Base-by-base conservation (phyloP, 2,329 filamentous ascomycete species). In the Didymella glomerata region DNA sequence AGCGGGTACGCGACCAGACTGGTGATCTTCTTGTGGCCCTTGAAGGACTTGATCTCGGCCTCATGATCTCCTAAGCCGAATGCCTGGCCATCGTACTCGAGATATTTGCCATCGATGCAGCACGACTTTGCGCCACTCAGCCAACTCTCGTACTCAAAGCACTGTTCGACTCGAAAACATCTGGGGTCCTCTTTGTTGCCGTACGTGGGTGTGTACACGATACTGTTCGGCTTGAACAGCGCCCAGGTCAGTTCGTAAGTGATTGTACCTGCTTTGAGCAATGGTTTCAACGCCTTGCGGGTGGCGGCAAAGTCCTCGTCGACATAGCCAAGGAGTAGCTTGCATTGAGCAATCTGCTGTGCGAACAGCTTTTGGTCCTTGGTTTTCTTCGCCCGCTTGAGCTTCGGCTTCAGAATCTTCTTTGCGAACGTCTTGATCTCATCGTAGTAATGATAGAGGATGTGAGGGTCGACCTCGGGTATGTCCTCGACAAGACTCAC, bases 211-310 rank as follows among this genome's bases (percentile, higher is more conserved):
- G 89, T 81, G 73, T 90, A 94, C 1, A 87, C 89, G 20, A 96
- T 85, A 0, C 91, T 92, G 68, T 92, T 91, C 0, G 93, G 93
- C 71, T 95, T 96, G 84, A 90, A 96, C 3, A 97, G 79, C 0
- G 92, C 92, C 93, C 93, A 96, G 1, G 96, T 81, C 2, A 96
- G 83, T 57, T 97, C 92, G 67, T 93, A 97, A 0, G 92, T 96
- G 73, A 96, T 96, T 44, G 92, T 87, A 9, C 92, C 91, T 30
- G 89, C 90, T 63, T 92, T 86, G 2, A 96, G 81, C 78, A 97
- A 86, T 0, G 92, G 90, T 66, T 93, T 89, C 0, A 97, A 83
- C 1, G 89, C 90, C 76, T 92, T 91, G 73, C 94, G 93, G 32
- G 84, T 88, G 18, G 90, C 84, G 1, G 87, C 86, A 69, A 92